These are phyloP conservation scores for Biscogniauxia sp. DNA, from an alignment of 2,329 filamentous ascomycete species.

Conservation along the genomic window DNA sequence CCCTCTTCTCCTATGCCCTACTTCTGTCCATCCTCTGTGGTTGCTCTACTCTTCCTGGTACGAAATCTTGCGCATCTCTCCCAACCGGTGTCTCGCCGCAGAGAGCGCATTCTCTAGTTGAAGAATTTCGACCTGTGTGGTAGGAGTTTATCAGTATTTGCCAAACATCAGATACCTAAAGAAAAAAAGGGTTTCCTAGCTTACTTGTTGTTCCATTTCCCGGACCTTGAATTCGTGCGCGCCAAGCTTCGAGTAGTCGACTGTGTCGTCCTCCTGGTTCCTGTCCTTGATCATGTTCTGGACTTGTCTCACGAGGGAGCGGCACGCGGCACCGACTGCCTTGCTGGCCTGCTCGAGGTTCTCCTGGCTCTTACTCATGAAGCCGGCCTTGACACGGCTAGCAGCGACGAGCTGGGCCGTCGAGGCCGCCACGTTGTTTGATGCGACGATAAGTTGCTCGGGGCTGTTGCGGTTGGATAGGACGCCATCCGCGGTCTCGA, in stretches of 20 bases:
- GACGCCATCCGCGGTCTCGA: conserved; percentile 96
- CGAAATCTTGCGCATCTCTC: conserved; percentile 97
- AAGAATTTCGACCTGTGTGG: conserved; percentile 82
- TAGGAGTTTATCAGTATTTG: conserved; percentile 21
- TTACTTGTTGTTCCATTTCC: conserved; percentile 99
- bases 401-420: conserved; percentile 96
- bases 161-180: neutral
- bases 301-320: conserved; percentile 85
- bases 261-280: conserved; percentile 74
- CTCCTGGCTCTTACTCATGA: conserved; percentile 97
- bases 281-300: conserved; percentile 91
- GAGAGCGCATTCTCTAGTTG: conserved; percentile 87
- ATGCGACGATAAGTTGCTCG: conserved; percentile 96
- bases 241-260: conserved; percentile 86
- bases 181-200: conserved; percentile 29
- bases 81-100: conserved; percentile 75
- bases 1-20: neutral
- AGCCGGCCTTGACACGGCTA: conserved; percentile 92
- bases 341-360: conserved; percentile 86
- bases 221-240: conserved; percentile 97
- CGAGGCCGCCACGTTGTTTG: conserved; percentile 92
- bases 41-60: conserved; percentile 70
- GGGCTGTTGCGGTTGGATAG: conserved; percentile 88
- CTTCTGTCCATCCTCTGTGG: neutral
- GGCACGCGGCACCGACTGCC: conserved; percentile 85